Base-by-base conservation (phyloP, 1,139 yeast species). In the Nakaseomyces delphensis region DNA sequence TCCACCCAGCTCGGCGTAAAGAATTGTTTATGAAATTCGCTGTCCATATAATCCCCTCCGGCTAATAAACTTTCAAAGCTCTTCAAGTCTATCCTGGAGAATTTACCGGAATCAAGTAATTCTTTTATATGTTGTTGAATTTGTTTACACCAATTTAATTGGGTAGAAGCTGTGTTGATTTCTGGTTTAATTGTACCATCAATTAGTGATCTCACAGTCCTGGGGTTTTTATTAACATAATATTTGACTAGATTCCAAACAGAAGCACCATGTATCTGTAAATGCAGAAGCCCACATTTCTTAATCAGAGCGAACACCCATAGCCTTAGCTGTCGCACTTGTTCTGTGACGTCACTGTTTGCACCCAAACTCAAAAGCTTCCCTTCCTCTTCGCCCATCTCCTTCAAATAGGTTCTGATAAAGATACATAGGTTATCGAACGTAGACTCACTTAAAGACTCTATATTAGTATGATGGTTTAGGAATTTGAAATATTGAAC, bases 321-420 rank as follows among this genome's bases (percentile, higher is more conserved):
- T 0, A 66, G 58, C 52, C 78, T 68, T 36, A 83, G 59, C 2
- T 58, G 45, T 10, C 66, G 65, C 30, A 78, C 71, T 53, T 79
- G 79, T 39, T 64, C 64, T 25, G 68, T 64, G 33, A 83, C 83
- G 43, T 79, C 85, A 3, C 81, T 79, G 53, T 83, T 83, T 23
- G 78, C 73, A 2, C 91, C 93, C 39, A 83, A 62, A 1, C 86
- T 77, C 40, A 81, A 71, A 4, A 81, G 70, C 57, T 73, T 75
- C 7, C 73, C 69, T 33, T 73, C 64, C 49, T 83, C 89, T 18
- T 69, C 73, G 2, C 77, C 68, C 11, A 80, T 76, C 56, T 83
- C 91, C 41, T 61, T 62, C 8, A 83, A 59, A 53, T 73, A 83
- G 6, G 72, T 68, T 53, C 73, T 73, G 38, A 81, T 59, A 52